A percentile compares a stretch with the other conserved stretches of the same genome.
These are phyloP conservation scores for Pseudogymnoascus sp. DNA, from an alignment of 2,329 filamentous ascomycete genomes.

Conservation along the genomic window DNA sequence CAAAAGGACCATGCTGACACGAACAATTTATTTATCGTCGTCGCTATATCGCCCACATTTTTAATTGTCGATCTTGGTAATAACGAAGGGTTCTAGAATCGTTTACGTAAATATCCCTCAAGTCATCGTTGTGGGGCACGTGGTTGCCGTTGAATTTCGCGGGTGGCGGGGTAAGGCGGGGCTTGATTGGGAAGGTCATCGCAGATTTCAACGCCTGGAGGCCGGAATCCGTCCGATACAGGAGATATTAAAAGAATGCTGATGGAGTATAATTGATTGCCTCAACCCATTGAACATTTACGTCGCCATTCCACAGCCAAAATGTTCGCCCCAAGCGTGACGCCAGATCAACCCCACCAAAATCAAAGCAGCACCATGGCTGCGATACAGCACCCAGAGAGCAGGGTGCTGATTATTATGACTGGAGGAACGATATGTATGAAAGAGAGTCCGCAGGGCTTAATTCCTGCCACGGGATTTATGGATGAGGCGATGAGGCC, in stretches of 20 bases:
- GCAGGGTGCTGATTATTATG: slow-evolving; percentile 60
- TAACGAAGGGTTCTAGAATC: neutral
- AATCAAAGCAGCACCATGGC: neutral
- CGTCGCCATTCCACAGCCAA: neutral
- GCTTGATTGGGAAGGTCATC: neutral
- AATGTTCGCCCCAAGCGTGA: neutral
- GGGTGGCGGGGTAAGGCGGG: slow-evolving; percentile 6
- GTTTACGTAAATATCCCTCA: slow-evolving; percentile 9
- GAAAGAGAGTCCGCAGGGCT: slow-evolving; percentile 55
- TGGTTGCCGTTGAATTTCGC: neutral
- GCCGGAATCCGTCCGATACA: neutral
- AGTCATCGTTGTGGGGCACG: slow-evolving; percentile 1
- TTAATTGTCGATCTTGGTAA: neutral
- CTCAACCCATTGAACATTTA: neutral
- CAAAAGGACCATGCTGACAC: neutral
- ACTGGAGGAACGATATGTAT: slow-evolving; percentile 64
- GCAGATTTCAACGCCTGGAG: slow-evolving; percentile 1
- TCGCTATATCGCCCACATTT: neutral
- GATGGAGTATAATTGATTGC: neutral
- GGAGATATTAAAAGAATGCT: slow-evolving; percentile 6
- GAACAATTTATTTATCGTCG: neutral
- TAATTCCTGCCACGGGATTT: slow-evolving; percentile 53
- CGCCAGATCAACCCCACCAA: slow-evolving; percentile 2
- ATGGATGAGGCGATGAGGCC: slow-evolving; percentile 56
- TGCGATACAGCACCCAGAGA: slow-evolving; percentile 33